Evolutionary conservation across 2,329 filamentous ascomycete species (phyloP), one percentile per base, ranked within the genome.

Genomic region (Aaosphaeria arxii): DNA sequence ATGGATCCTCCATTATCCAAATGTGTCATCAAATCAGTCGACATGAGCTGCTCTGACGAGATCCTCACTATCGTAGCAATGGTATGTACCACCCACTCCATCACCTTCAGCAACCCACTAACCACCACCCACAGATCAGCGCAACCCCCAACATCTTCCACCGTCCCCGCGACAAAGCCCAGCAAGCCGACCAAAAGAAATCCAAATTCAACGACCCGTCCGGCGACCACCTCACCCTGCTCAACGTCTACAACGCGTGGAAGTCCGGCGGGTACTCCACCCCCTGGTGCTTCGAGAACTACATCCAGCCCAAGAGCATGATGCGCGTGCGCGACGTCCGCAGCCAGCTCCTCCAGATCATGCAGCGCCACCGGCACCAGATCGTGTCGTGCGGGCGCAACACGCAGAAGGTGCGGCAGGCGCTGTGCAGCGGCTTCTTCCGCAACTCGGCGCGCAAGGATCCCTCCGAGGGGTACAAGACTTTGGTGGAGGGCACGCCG

Each of bases 201-300:
- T 81, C 91, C 56, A 96, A 96, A 69, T 99, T 99, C 74, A 90
- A 96, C 73, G 94, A 99, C 63, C 88, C 92, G 0, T 85, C 90
- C 48, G 94, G 94, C 45, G 94, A 99, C 65, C 94, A 99, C 63
- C 78, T 99, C 9, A 99, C 94, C 0, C 79, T 97, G 0, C 82
- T 99, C 40, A 99, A 99, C 60, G 91, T 99, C 1, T 99, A 95
- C 76, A 96, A 96, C 63, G 85, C 83, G n/a, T 99, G 94, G 94
- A 96, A 96, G 69, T 80, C 86, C 40, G 87, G 84, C 53, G 86
- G 86, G 5, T 95, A 83, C 72, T 88, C 85, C 43, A 89, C 85
- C 48, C 85, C 91, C 0, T 99, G 94, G 94, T 97, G 94, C 67
- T 92, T 90, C 58, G 95, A 99, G 65, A 96, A 99, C 71, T 99